Evolutionary conservation across 177 flowering plant genomes (phyloP).

Genomic region (Tripterygium wilfordii): DNA sequence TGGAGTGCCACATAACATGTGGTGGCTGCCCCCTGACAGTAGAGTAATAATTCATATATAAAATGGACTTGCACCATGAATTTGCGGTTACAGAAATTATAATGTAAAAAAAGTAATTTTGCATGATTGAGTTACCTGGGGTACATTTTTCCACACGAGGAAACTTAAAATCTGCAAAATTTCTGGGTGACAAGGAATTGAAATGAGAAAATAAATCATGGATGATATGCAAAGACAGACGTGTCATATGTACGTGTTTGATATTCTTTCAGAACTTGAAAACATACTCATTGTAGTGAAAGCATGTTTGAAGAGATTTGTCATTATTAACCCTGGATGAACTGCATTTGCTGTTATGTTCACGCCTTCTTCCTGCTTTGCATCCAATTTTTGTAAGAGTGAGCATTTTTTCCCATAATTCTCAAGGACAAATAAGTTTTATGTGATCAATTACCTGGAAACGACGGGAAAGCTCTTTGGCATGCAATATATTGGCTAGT

Average conservation of each 20-base stretch:
- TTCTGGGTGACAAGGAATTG: no score
- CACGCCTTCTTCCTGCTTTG: constrained; percentile 72
- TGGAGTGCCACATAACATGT: constrained; percentile 87
- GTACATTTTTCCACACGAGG: constrained; percentile 80
- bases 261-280: neutral
- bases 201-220: no score
- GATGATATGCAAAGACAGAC: no score
- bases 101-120: no score
- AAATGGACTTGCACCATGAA: no score
- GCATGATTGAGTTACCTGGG: constrained; percentile 93
- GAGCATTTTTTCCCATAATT: no score
- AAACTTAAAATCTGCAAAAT: constrained; percentile 40
- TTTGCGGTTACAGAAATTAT: no score
- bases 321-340: constrained; percentile 93
- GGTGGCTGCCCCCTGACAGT: constrained; percentile 86
- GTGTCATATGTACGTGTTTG: no score
- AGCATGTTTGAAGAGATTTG: constrained; percentile 70
- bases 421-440: no score
- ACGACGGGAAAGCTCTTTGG: constrained; percentile 70
- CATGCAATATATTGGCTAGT: constrained; percentile 75
- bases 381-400: neutral
- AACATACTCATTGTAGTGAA: constrained; percentile 53
- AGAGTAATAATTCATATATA: no score
- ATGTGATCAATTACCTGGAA: constrained; percentile 73
- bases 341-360: constrained; percentile 78